Percentiles rank a stretch among this genome's conserved stretches.
phyloP scores from a whole-genome alignment of 179 eudicot species.

The Vitellaria paradoxa region DNA sequence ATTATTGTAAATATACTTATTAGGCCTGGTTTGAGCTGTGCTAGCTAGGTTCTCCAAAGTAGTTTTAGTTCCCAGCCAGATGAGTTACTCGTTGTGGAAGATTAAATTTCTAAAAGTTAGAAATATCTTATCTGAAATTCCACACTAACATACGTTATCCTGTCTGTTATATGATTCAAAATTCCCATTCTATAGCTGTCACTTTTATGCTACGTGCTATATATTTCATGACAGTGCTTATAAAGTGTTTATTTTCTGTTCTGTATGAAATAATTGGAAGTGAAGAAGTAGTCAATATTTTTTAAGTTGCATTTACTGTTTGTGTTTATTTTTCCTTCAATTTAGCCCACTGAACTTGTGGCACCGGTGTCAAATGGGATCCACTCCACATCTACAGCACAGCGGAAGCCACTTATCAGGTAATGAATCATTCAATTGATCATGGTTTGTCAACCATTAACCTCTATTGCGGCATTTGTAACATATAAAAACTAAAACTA shows the following conservation, averaged over 20 bases:
- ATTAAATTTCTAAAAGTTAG: neutral
- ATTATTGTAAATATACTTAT: neutral
- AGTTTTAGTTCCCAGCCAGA: neutral
- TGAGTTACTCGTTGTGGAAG: neutral
- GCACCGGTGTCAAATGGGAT: constrained; percentile 34
- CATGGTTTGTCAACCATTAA: neutral
- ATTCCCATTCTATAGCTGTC: no score
- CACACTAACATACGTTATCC: neutral
- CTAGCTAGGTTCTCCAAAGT: no score
- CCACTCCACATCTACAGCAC: constrained; percentile 33
- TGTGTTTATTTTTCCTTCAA: constrained; percentile 1
- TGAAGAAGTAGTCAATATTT: no score
- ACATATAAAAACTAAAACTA: neutral
- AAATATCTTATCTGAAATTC: neutral
- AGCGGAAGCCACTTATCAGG: constrained; percentile 61
- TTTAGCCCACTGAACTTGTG: constrained; percentile 57
- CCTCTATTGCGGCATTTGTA: neutral
- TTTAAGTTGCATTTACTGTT: no score
- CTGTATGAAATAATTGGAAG: neutral
- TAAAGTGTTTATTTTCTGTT: neutral
- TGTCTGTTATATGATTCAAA: neutral
- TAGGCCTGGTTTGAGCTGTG: neutral
- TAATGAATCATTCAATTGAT: constrained; percentile 16
- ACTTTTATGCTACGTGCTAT: neutral
- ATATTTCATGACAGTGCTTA: neutral